Conservation (phyloP, 371 early-diverging fungal genomes). For the Zancudomyces culisetae region DNA sequence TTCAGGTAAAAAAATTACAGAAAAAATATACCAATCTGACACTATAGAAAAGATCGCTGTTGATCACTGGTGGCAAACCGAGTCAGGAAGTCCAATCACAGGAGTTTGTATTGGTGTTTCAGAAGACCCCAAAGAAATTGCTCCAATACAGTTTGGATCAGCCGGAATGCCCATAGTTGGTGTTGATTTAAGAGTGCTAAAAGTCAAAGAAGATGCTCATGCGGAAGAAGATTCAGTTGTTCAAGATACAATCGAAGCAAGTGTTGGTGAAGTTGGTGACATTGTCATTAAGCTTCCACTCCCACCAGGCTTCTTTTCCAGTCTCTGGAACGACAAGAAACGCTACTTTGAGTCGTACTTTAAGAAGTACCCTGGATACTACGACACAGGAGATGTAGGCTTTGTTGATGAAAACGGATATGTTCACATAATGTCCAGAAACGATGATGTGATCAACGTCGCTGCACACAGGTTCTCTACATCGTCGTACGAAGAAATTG, state of each 20-base stretch:
- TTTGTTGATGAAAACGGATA: constrained; percentile 55
- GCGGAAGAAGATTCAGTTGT: constrained; percentile 12
- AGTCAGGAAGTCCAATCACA: constrained; percentile 67
- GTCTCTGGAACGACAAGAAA: constrained; percentile 51
- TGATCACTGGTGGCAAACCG: constrained; percentile 94
- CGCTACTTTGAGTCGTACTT: constrained; percentile 65
- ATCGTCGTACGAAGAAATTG: constrained; percentile 71
- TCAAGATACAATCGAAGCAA: constrained; percentile 15
- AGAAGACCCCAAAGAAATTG: constrained; percentile 19
- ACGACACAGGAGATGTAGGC: constrained; percentile 71
- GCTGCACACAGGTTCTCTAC: constrained; percentile 88
- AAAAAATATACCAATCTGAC: neutral
- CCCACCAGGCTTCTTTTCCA: constrained; percentile 53
- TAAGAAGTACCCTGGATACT: constrained; percentile 56
- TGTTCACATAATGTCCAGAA: constrained; percentile 64
- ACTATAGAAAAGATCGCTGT: neutral
- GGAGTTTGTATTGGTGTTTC: constrained; percentile 40
- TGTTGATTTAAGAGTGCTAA: constrained; percentile 40
- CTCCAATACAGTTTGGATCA: constrained; percentile 30
- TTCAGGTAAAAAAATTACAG: constrained; percentile 9
- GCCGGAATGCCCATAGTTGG: constrained; percentile 65
- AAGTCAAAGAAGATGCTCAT: constrained; percentile 23
- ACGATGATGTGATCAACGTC: constrained; percentile 86
- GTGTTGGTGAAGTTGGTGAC: constrained; percentile 42
- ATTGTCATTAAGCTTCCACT: constrained; percentile 62